phyloP scores from a whole-genome alignment of 371 early-diverging fungal species.

The Astathelohania contejeani region DNA sequence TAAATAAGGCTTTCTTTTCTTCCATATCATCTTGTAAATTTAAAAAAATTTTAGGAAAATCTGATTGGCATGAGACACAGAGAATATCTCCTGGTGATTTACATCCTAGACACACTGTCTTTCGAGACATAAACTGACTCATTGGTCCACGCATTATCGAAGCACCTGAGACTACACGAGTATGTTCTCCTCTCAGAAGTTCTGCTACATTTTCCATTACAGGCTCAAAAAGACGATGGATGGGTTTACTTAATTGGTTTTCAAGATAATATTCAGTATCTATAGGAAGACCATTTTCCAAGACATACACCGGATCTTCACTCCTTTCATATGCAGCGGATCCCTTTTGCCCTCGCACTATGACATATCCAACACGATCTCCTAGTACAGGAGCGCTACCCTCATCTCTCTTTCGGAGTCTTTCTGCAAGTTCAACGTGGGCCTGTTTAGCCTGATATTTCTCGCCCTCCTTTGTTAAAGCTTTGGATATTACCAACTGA shows the following conservation, averaged over 20 bases:
- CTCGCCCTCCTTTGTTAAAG: conserved; percentile 66
- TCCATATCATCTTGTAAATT: conserved; percentile 57
- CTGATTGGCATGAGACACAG: conserved; percentile 55
- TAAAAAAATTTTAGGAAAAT: conserved; percentile 61
- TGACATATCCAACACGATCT: conserved; percentile 97
- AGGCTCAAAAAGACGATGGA: conserved; percentile 89
- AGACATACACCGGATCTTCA: conserved; percentile 94
- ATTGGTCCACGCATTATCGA: conserved; percentile 73
- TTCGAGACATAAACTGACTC: conserved; percentile 75
- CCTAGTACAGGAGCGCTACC: conserved; percentile 83
- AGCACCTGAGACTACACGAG: conserved; percentile 62
- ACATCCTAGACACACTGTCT: conserved; percentile 78
- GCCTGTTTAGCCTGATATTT: conserved; percentile 91
- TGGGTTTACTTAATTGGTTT: conserved; percentile 86
- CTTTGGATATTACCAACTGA: conserved; percentile 88
- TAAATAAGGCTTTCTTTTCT: conserved; percentile 61
- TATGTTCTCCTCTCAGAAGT: conserved; percentile 66
- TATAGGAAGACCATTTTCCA: conserved; percentile 92
- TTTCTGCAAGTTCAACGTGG: conserved; percentile 81
- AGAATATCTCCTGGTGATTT: conserved; percentile 63
- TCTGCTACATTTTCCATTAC: conserved; percentile 75
- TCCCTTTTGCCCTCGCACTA: conserved; percentile 67
- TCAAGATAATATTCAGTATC: conserved; percentile 95
- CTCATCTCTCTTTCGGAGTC: conserved; percentile 85
- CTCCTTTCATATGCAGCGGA: conserved; percentile 85